Conservation (phyloP, 441 rosid species). For the Mallotus repandus region DNA sequence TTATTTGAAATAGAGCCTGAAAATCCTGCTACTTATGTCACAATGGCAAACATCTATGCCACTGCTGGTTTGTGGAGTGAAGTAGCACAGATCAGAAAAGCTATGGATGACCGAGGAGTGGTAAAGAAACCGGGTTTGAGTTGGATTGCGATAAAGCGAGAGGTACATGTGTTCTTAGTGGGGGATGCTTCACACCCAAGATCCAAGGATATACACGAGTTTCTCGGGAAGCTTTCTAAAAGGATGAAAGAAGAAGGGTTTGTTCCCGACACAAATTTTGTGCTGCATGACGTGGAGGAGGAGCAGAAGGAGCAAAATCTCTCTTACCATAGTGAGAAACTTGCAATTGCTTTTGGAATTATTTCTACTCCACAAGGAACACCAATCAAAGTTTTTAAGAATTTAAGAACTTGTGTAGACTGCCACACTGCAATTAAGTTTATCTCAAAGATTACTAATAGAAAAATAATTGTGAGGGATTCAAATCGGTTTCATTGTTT, state of each 20-base stretch:
- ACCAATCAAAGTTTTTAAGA: constrained; percentile 41
- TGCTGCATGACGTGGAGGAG: constrained; percentile 49
- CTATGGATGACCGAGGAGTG: constrained; percentile 20
- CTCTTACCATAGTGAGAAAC: constrained; percentile 48
- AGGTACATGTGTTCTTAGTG: constrained; percentile 19
- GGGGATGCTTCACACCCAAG: constrained; percentile 24
- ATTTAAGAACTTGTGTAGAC: constrained; percentile 46
- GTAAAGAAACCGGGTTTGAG: constrained; percentile 24
- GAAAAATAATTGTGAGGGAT: constrained; percentile 27
- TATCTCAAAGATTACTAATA: constrained; percentile 35
- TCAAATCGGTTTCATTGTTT: constrained; percentile 26
- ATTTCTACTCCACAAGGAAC: constrained; percentile 42
- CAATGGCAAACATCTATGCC: constrained; percentile 25
- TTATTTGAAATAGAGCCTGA: constrained; percentile 24
- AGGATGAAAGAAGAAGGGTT: constrained; percentile 47
- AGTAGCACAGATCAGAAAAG: constrained; percentile 19
- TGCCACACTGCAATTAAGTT: constrained; percentile 50
- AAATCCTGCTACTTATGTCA: constrained; percentile 25
- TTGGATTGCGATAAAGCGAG: constrained; percentile 21
- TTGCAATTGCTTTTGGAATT: constrained; percentile 50
- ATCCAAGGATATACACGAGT: constrained; percentile 15
- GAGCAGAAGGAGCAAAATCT: constrained; percentile 48
- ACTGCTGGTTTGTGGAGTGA: constrained; percentile 25
- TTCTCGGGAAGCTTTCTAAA: constrained; percentile 15
- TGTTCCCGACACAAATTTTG: constrained; percentile 40